Evolutionary conservation across 169 alveolate genomes (phyloP), one percentile per base, ranked within the genome.

Genomic region (Plasmodium falciparum): DNA sequence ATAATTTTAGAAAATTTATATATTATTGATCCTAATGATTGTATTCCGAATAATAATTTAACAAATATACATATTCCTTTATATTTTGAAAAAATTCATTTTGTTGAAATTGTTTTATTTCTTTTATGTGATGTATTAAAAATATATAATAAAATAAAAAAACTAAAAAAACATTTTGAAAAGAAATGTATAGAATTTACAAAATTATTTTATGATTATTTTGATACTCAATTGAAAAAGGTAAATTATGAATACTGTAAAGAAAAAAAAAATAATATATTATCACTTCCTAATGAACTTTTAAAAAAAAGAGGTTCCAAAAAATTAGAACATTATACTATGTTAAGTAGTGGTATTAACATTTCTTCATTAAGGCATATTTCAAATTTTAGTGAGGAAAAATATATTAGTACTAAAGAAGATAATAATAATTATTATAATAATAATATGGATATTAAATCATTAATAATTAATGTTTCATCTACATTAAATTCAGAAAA

Each of bases 401-500:
- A 58, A 66, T 78, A 78, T 59, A 58, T 45, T 1, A 66, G 61
- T 26, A 33, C 78, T 59, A 67, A 78, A 66, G 78, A 78, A 58
- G 78, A 59, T 58, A 78, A 70, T 66, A 39, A 39, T 39, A 39
- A 39, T 39, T 5, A 39, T 39, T 5, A 39, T 39, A 39, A 39
- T 39, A 39, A 39, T 39, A 78, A 78, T 59, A 69, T 66, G 62
- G 89, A 78, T 67, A 58, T 24, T 54, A 78, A 78, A 59, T 78
- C 78, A 4, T 43, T 49, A 70, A 78, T 78, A 22, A 66, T 78
- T 56, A 78, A 78, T 29, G 50, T 78, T 58, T 78, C 89, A 24
- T 78, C 89, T 59, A 78, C 89, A 4, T 70, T 63, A 45, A 69
- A 49, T 78, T 78, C 89, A 45, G 89, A 78, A 24, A 69, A 54